Percentiles rank a stretch among this genome's conserved stretches.
Conservation (phyloP, 2,329 filamentous ascomycete genomes). For the Didymella arachidicola region DNA sequence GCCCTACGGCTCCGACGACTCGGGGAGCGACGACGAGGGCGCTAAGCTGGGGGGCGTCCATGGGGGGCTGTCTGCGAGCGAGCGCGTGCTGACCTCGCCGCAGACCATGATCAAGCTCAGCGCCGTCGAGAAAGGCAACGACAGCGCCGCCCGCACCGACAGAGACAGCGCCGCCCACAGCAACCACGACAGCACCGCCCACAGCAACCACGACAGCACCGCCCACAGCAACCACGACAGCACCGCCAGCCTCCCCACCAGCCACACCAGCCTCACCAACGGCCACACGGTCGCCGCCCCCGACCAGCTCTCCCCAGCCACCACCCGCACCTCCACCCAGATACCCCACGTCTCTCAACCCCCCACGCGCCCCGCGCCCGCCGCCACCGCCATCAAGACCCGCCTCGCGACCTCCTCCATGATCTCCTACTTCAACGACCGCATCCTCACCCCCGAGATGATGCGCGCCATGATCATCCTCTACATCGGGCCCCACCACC, state of each 20-base stretch:
- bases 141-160: too few relatives aligned
- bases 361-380: slow-evolving; percentile 44
- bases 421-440: slow-evolving; percentile 97
- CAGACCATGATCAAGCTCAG: slow-evolving; percentile 50
- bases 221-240: too few relatives aligned
- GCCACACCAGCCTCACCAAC: slow-evolving; percentile 35
- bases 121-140: slow-evolving; percentile 35
- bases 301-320: slow-evolving; percentile 28
- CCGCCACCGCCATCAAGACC: slow-evolving; percentile 69
- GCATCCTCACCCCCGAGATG: slow-evolving; percentile 94
- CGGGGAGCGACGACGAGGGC: slow-evolving; percentile 59
- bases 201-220: too few relatives aligned
- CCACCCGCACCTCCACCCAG: slow-evolving; percentile 11
- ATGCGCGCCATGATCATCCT: slow-evolving; percentile 99
- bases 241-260: too few relatives aligned
- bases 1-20: slow-evolving; percentile 80
- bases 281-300: slow-evolving; percentile 33
- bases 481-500: slow-evolving; percentile 92
- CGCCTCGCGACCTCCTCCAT: slow-evolving; percentile 95
- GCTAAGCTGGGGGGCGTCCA: slow-evolving; percentile 22
- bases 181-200: too few relatives aligned
- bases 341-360: slow-evolving; percentile 33
- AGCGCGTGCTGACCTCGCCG: slow-evolving; percentile 41
- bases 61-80: slow-evolving; percentile 28
- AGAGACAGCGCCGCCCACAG: too few relatives aligned